These are phyloP conservation scores for Trametes cinnabarina DNA, from an alignment of 768 basidiomycete genomes.

Conservation along the genomic window DNA sequence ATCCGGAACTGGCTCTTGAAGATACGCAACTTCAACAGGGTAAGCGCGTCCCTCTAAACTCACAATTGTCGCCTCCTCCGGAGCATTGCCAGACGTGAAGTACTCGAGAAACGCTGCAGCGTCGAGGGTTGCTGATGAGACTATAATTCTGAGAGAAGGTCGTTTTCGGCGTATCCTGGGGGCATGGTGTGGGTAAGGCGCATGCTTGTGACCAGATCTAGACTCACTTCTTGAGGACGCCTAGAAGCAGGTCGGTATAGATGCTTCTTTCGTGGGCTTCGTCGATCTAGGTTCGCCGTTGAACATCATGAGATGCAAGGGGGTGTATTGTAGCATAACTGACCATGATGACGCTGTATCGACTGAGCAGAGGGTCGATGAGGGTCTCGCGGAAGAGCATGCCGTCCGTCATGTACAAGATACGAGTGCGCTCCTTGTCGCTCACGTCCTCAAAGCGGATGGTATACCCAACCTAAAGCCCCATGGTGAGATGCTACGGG, in stretches of 20 bases:
- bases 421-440: constrained; percentile 77
- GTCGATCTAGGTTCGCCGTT: constrained; percentile 64
- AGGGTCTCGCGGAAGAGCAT: constrained; percentile 96
- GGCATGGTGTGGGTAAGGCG: background rate
- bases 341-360: constrained; percentile 96
- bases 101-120: constrained; percentile 87
- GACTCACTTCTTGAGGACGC: constrained; percentile 88
- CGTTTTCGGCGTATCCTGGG: constrained; percentile 86
- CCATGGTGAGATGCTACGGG: background rate
- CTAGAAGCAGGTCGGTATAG: constrained; percentile 93
- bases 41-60: constrained; percentile 93
- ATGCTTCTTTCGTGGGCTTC: constrained; percentile 96
- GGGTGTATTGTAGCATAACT: background rate
- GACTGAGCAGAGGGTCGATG: constrained; percentile 86
- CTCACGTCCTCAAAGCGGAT: constrained; percentile 96
- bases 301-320: background rate
- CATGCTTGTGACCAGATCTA: background rate
- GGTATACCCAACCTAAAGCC: constrained; percentile 85
- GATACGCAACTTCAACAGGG: constrained; percentile 91
- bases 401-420: constrained; percentile 97
- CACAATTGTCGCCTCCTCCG: constrained; percentile 76
- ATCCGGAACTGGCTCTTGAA: constrained; percentile 72
- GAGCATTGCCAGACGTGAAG: constrained; percentile 65
- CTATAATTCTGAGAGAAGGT: constrained; percentile 83
- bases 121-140: constrained; percentile 96